Conservation (phyloP, 2,329 filamentous ascomycete genomes). For the Exophiala viscosa region DNA sequence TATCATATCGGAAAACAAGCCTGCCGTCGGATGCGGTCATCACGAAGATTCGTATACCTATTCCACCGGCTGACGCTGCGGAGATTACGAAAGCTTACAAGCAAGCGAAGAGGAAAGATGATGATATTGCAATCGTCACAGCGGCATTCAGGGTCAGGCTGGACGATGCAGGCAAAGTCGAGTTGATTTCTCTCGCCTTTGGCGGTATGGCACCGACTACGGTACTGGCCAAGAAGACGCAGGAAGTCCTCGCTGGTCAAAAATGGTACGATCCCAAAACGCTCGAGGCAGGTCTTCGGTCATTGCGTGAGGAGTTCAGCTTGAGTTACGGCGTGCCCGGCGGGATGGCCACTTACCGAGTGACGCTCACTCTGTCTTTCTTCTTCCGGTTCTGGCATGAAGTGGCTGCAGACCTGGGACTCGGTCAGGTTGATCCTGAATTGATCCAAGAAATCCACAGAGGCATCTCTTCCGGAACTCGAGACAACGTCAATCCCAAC, state of each 20-base stretch:
- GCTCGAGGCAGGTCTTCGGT: slow-evolving; percentile 83
- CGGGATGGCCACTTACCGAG: slow-evolving; percentile 95
- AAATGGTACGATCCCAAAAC: slow-evolving; percentile 76
- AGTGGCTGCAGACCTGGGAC: slow-evolving; percentile 54
- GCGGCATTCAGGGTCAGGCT: slow-evolving; percentile 74
- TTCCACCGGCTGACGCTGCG: slow-evolving; percentile 62
- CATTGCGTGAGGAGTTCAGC: slow-evolving; percentile 84
- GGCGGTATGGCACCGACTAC: slow-evolving; percentile 94
- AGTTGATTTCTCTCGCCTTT: slow-evolving; percentile 76
- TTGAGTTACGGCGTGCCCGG: slow-evolving; percentile 86
- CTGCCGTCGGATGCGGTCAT: slow-evolving; percentile 79
- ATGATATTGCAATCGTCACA: slow-evolving; percentile 97
- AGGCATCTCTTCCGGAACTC: slow-evolving; percentile 76
- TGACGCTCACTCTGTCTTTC: slow-evolving; percentile 84
- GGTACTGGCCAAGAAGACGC: slow-evolving; percentile 75
- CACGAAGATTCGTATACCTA: slow-evolving; percentile 75
- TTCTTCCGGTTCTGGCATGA: slow-evolving; percentile 98
- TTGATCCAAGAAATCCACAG: slow-evolving; percentile 82
- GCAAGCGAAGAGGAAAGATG: slow-evolving; percentile 93
- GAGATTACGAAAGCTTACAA: slow-evolving; percentile 91
- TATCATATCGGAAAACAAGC: slow-evolving; percentile 80
- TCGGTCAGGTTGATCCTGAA: slow-evolving; percentile 63
- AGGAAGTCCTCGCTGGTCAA: slow-evolving; percentile 70
- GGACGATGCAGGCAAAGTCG: slow-evolving; percentile 64
- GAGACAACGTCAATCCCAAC: slow-evolving; percentile 70